Percentiles rank a stretch among this genome's conserved stretches.
phyloP scores from a whole-genome alignment of 192 early-diverging fungal genomes.

The Coemansia guatemalensis region DNA sequence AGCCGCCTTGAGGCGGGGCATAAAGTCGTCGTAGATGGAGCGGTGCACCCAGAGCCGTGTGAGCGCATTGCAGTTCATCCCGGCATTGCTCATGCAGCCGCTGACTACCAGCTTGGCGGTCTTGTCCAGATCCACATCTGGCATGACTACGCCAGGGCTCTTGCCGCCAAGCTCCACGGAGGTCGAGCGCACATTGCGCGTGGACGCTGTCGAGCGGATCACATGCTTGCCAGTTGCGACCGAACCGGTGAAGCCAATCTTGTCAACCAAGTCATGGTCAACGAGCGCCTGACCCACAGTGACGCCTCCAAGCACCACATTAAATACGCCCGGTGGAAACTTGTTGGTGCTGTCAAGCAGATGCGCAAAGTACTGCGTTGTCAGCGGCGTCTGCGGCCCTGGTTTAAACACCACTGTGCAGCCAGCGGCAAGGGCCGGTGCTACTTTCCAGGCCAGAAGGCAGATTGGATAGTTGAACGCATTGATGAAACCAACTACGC shows the following conservation, averaged over 20 bases:
- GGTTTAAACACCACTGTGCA: conserved; percentile 58
- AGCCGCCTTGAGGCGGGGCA: conserved; percentile 55
- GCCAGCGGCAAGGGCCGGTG: conserved; percentile 53
- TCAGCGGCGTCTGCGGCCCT: conserved; percentile 61
- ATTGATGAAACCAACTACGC: conserved; percentile 56
- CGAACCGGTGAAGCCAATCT: conserved; percentile 59
- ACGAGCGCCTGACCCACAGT: conserved; percentile 50
- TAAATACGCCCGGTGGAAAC: conserved; percentile 56
- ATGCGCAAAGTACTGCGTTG: conserved; percentile 56
- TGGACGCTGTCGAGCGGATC: conserved; percentile 52
- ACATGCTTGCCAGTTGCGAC: conserved; percentile 56
- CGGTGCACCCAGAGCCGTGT: conserved; percentile 72
- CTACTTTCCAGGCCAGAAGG: conserved; percentile 53
- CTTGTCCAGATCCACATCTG: conserved; percentile 54
- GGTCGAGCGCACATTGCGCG: conserved; percentile 39
- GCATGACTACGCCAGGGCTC: conserved; percentile 56
- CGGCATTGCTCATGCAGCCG: conserved; percentile 63
- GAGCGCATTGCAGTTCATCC: conserved; percentile 76
- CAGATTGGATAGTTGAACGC: conserved; percentile 67
- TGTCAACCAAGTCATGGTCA: conserved; percentile 52
- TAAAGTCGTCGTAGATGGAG: conserved; percentile 61
- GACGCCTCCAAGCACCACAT: conserved; percentile 56
- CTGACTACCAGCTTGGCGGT: conserved; percentile 45
- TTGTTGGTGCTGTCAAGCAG: conserved; percentile 38
- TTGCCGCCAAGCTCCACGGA: conserved; percentile 64